phyloP scores from a whole-genome alignment of 2,329 filamentous ascomycete species.

The Trichoderma sp. region DNA sequence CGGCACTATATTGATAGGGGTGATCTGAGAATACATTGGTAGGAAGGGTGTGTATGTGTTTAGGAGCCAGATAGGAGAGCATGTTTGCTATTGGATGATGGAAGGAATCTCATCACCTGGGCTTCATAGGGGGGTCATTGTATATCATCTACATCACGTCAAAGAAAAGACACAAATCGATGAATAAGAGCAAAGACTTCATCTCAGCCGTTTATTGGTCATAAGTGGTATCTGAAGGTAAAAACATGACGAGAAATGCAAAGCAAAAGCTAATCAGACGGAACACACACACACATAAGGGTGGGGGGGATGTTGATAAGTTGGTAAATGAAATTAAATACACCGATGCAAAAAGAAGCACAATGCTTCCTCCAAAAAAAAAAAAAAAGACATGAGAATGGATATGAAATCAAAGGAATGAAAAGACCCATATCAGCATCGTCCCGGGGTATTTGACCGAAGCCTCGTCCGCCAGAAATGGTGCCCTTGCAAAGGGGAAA shows the following conservation, averaged over 20 bases:
- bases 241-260: neutral
- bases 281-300: neutral
- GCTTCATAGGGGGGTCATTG: too few relatives aligned
- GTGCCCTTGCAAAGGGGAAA: too few relatives aligned
- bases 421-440: slow-evolving; percentile 5
- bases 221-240: slow-evolving; percentile 28
- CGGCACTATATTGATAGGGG: too few relatives aligned
- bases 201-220: slow-evolving; percentile 25
- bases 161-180: neutral
- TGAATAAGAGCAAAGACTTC: neutral
- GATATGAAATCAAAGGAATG: neutral
- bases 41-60: too few relatives aligned
- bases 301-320: neutral
- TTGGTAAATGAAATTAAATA: slow-evolving; percentile 21
- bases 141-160: neutral
- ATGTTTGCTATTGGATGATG: too few relatives aligned
- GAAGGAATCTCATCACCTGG: too few relatives aligned
- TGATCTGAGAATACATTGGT: too few relatives aligned
- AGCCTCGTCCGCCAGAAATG: neutral
- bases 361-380: slow-evolving; percentile 2
- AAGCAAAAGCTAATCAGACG: slow-evolving; percentile 5
- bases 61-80: too few relatives aligned
- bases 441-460: neutral
- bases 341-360: slow-evolving; percentile 5
- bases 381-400: neutral